A percentile compares a stretch with the other conserved stretches of the same genome.
Conservation (phyloP, 2,329 filamentous ascomycete genomes). For the Trematosphaeria pertusa region DNA sequence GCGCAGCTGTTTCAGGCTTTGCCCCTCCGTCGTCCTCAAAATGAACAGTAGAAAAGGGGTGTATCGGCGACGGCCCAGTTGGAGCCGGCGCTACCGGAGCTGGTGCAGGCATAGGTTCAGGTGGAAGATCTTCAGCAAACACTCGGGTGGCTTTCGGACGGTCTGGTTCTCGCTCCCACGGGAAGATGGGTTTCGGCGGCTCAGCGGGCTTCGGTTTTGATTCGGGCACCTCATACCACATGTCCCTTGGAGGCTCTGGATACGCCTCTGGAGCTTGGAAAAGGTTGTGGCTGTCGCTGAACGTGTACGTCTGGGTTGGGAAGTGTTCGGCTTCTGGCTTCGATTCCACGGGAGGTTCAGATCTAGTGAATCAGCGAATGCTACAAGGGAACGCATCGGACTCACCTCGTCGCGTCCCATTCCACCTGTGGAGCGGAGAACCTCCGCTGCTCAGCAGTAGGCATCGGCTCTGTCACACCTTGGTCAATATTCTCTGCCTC, state of each 20-base stretch:
- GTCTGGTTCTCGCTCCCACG: constrained; percentile 79
- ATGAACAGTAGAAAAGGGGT: constrained; percentile 40
- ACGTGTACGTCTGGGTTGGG: constrained; percentile 78
- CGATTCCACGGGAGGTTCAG: constrained; percentile 66
- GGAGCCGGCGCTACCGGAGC: constrained; percentile 39
- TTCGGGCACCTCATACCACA: constrained; percentile 85
- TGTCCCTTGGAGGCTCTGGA: constrained; percentile 82
- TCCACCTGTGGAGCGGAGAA: constrained; percentile 66
- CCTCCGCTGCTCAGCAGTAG: constrained; percentile 55
- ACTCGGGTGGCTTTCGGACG: constrained; percentile 69
- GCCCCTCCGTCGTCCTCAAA: constrained; percentile 29
- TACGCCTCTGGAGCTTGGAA: constrained; percentile 81
- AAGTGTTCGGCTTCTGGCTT: constrained; percentile 87
- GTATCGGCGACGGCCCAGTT: constrained; percentile 21
- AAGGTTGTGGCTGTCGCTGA: constrained; percentile 76
- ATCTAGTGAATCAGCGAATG: constrained; percentile 30
- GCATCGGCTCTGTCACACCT: constrained; percentile 51
- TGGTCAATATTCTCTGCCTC: constrained; percentile 53
- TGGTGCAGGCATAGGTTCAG: constrained; percentile 51
- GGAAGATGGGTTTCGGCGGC: constrained; percentile 77
- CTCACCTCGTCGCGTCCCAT: constrained; percentile 69
- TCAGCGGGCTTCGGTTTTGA: constrained; percentile 63
- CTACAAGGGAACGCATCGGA: neutral
- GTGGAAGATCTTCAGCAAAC: constrained; percentile 65
- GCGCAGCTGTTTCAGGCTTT: constrained; percentile 15